These are phyloP conservation scores for Yarrowia sp. DNA, from an alignment of 805 yeast species.

Conservation along the genomic window DNA sequence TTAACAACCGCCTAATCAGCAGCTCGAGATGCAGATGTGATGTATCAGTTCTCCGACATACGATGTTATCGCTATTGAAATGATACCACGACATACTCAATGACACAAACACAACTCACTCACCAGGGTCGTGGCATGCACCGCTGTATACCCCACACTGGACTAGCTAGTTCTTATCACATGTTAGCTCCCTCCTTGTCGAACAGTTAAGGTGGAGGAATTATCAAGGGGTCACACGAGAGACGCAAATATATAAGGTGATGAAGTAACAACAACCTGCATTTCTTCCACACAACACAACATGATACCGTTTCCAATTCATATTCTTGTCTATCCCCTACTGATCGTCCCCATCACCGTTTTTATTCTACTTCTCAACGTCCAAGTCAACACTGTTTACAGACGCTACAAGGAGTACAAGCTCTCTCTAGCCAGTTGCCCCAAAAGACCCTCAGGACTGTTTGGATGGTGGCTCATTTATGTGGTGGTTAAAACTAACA, in stretches of 20 bases:
- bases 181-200: neutral
- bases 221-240: neutral
- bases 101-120: too few relatives aligned
- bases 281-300: neutral
- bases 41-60: too few relatives aligned
- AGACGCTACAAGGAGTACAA: conserved; percentile 7
- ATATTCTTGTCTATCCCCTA: neutral
- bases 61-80: too few relatives aligned
- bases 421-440: neutral
- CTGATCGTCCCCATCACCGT: neutral
- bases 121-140: too few relatives aligned
- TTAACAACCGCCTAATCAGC: too few relatives aligned
- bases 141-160: too few relatives aligned
- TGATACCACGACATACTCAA: too few relatives aligned
- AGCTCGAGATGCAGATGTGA: too few relatives aligned
- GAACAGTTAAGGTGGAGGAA: neutral
- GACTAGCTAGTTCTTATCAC: neutral
- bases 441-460: neutral
- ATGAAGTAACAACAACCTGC: neutral
- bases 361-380: neutral
- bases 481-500: neutral
- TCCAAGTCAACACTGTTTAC: neutral
- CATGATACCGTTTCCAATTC: neutral
- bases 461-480: conserved; percentile 22
- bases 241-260: neutral